These are phyloP conservation scores for Volvariella volvacea DNA, from an alignment of 1,284 basidiomycete species.

Conservation along the genomic window DNA sequence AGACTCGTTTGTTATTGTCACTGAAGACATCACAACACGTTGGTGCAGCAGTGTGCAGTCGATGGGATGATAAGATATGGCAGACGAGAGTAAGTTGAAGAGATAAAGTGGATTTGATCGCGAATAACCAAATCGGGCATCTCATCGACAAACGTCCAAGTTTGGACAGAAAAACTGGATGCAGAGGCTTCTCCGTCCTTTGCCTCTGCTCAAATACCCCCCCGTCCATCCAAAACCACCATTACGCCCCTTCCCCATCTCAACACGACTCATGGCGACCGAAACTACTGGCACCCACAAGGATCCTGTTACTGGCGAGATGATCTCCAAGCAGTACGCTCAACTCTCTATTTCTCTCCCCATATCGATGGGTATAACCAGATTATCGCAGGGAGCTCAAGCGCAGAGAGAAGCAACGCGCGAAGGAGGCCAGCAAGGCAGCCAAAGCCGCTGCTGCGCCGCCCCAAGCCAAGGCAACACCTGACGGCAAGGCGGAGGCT, in stretches of 20 bases:
- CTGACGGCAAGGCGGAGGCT: slow-evolving; percentile 30
- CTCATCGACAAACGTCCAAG: not conserved
- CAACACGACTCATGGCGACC: slow-evolving; percentile 40
- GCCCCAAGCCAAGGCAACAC: slow-evolving; percentile 26
- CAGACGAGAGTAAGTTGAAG: too few relatives aligned
- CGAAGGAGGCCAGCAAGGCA: slow-evolving; percentile 82
- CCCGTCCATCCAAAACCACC: not conserved
- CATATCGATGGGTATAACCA: slow-evolving; percentile 21
- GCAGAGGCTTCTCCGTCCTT: slow-evolving; percentile 20
- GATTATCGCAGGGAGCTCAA: slow-evolving; percentile 74
- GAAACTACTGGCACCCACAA: slow-evolving; percentile 54
- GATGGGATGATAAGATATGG: too few relatives aligned
- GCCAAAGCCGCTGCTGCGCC: slow-evolving; percentile 52
- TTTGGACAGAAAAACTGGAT: slow-evolving; percentile 16
- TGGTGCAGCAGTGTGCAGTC: too few relatives aligned
- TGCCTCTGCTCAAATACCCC: slow-evolving; percentile 19
- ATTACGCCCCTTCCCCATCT: slow-evolving; percentile 7
- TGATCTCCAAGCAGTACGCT: slow-evolving; percentile 90
- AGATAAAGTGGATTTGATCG: not conserved
- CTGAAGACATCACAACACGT: too few relatives aligned
- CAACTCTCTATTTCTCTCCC: slow-evolving; percentile 10
- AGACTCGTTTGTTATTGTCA: too few relatives aligned
- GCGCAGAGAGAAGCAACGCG: slow-evolving; percentile 81
- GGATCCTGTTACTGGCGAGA: slow-evolving; percentile 88
- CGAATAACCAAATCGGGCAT: not conserved